Base-by-base conservation (phyloP, 148 eudicot species). In the Fagopyrum tataricum region DNA sequence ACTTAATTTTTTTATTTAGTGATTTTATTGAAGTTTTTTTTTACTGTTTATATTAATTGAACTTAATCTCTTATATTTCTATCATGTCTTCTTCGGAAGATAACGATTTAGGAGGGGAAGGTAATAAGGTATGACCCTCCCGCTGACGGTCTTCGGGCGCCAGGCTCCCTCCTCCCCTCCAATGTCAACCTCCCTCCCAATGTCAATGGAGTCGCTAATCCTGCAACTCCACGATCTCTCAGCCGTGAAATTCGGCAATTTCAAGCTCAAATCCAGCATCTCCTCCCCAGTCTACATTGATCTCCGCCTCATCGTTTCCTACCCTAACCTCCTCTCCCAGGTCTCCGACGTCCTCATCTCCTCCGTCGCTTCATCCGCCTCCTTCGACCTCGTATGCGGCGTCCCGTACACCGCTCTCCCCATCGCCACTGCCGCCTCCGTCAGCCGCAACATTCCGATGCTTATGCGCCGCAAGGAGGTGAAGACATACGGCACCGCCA, bases 321-420 rank as follows among this genome's bases (percentile, higher is more conserved):
- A 82, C 85, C 96, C 97, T 0, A 44, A 83, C 26, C 96, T 92
- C 76, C 91, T 88, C 75, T 75, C 79, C 55, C 88, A 79, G 37
- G 84, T 92, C 80, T 88, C 97, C 79, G 82, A 85, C 62, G 80
- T 90, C 80, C 85, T 92, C 48, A 82, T 81, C 55, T 12, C 40
- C 0, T 41, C 77, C 44, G 68, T 83, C 56, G 59, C 83, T 9
- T 49, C 81, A 1, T 23, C 85, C 42, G 48, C 82, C 26, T 3
- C 78, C 1, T 92, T 77, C 78, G 89, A 88, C 79, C 79, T 90
- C 76, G 70, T 92, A 40, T 90, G 97, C 72, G 97, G 97, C 58
- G 97, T 92, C 7, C 97, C 97, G 2, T 92, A 92, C 88, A 92
- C 93, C 10, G 96, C 96, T 2, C 90, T 92, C 24, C 98, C 98